phyloP scores from a whole-genome alignment of 2,329 filamentous ascomycete species.

The Paecilomyces sp. region DNA sequence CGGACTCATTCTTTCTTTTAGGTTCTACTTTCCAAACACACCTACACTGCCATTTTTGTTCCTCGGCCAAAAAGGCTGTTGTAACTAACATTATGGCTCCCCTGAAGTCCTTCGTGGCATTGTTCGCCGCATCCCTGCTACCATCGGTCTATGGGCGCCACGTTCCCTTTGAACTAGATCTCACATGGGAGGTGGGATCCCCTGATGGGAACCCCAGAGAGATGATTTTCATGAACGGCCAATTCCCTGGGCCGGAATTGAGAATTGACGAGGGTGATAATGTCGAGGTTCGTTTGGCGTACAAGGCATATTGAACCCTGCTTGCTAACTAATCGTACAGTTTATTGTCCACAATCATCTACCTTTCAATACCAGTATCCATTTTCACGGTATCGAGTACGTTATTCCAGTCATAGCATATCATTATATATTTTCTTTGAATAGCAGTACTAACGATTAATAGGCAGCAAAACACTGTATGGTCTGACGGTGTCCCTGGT shows the following conservation, averaged over 20 bases:
- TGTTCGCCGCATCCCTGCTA: constrained; percentile 6
- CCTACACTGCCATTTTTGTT: neutral
- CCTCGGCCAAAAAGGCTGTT: neutral
- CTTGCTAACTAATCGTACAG: constrained; percentile 5
- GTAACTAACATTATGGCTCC: constrained; percentile 6
- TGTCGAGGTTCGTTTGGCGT: constrained; percentile 14
- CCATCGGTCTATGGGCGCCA: neutral
- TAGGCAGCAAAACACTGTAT: constrained; percentile 45
- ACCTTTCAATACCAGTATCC: constrained; percentile 23
- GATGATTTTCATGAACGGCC: constrained; percentile 25
- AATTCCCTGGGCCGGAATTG: constrained; percentile 25
- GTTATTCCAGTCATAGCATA: neutral
- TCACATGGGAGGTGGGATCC: constrained; percentile 26
- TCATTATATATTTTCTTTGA: no score
- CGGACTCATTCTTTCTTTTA: neutral
- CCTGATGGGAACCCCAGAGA: constrained; percentile 25
- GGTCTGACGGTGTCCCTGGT: constrained; percentile 54
- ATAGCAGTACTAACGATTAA: neutral
- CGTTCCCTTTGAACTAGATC: constrained; percentile 17
- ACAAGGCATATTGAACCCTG: neutral
- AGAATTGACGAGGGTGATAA: constrained; percentile 20
- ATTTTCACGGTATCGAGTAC: constrained; percentile 34
- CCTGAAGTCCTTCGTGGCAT: constrained; percentile 6
- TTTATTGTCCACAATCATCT: constrained; percentile 24
- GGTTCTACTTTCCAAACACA: neutral